Conservation (phyloP, 208 protist species). For the Leishmania tropica region DNA sequence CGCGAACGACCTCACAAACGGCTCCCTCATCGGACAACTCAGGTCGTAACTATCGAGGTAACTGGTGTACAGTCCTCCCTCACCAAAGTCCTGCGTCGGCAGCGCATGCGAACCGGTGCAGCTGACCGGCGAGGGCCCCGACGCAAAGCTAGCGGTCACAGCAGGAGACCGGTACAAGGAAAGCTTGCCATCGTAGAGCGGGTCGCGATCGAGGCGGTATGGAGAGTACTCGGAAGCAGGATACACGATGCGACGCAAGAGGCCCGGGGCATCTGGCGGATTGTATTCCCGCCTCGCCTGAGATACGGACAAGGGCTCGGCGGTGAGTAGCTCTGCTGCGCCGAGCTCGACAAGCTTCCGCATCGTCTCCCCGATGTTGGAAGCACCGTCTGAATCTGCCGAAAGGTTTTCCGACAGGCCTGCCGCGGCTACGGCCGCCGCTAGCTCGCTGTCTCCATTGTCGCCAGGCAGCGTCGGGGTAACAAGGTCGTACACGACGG, state of each 20-base stretch:
- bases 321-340: constrained; percentile 65
- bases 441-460: constrained; percentile 15
- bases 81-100: constrained; percentile 2
- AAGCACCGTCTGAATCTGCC: background rate
- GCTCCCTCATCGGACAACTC: background rate
- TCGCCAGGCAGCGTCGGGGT: constrained; percentile 12
- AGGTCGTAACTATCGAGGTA: constrained; percentile 32
- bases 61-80: constrained; percentile 31
- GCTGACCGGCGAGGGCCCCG: constrained; percentile 11
- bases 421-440: constrained; percentile 11
- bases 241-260: constrained; percentile 65
- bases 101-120: background rate
- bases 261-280: constrained; percentile 41
- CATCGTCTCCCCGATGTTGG: constrained; percentile 47
- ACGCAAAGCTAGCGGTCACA: background rate
- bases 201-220: constrained; percentile 62
- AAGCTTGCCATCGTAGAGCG: constrained; percentile 30
- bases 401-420: constrained; percentile 11
- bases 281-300: constrained; percentile 48
- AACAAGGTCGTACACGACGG: constrained; percentile 36
- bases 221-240: constrained; percentile 72
- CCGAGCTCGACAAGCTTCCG: constrained; percentile 65
- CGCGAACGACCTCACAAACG: background rate
- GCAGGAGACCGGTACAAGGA: constrained; percentile 8
- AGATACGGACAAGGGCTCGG: constrained; percentile 29